A percentile compares a stretch with the other conserved stretches of the same genome.
Evolutionary conservation across 2,329 filamentous ascomycete genomes (phyloP).

Genomic region (Daldinia eschscholtzii): DNA sequence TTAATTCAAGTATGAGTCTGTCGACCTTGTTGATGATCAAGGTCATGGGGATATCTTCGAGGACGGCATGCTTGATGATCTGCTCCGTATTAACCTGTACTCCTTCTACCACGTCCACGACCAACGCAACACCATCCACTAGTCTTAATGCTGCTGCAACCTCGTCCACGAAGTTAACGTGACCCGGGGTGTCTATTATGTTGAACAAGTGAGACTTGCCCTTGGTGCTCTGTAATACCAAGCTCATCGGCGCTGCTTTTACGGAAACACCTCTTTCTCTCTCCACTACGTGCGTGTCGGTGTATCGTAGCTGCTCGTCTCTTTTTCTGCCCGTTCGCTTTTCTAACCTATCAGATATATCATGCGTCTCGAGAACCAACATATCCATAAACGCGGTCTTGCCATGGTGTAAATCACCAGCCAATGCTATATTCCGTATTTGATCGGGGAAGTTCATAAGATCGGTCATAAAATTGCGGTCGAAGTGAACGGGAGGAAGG

Average conservation of each 20-base stretch:
- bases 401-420: slow-evolving; percentile 94
- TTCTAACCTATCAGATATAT: slow-evolving; percentile 82
- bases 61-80: slow-evolving; percentile 93
- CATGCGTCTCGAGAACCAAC: slow-evolving; percentile 95
- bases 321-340: slow-evolving; percentile 83
- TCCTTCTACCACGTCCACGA: slow-evolving; percentile 98
- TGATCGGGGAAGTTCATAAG: slow-evolving; percentile 96
- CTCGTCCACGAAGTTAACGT: slow-evolving; percentile 98
- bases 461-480: slow-evolving; percentile 92
- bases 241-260: slow-evolving; percentile 93
- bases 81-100: slow-evolving; percentile 98
- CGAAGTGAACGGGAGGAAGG: slow-evolving; percentile 88
- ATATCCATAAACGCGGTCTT: slow-evolving; percentile 99
- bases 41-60: slow-evolving; percentile 89
- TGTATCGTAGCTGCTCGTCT: slow-evolving; percentile 94
- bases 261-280: slow-evolving; percentile 90
- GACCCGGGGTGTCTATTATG: slow-evolving; percentile 94
- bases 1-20: slow-evolving; percentile 91
- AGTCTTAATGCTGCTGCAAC: slow-evolving; percentile 89
- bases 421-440: slow-evolving; percentile 90
- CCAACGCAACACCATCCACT: slow-evolving; percentile 90
- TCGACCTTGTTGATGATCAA: slow-evolving; percentile 98
- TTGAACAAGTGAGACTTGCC: slow-evolving; percentile 97
- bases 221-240: slow-evolving; percentile 87
- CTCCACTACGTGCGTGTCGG: slow-evolving; percentile 90